Evolutionary conservation across 768 basidiomycete species (phyloP), one percentile per base, ranked within the genome.

Genomic region (Hygrophorus russula): DNA sequence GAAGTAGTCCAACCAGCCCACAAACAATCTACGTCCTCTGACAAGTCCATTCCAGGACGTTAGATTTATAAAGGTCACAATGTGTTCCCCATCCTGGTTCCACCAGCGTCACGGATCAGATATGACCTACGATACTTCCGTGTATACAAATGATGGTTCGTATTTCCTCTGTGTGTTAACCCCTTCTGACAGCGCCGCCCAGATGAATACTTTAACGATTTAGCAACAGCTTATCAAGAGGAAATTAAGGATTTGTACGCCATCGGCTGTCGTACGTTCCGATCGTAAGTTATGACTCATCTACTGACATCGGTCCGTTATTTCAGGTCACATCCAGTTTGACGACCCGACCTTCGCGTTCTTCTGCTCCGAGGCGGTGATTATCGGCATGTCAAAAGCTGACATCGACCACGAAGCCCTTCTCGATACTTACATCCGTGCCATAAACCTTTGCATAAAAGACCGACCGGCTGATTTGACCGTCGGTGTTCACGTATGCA

Each of bases 71-170:
- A 87, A 89, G 57, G 53, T 86, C 46, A 85, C 79, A 11, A 64
- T 83, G 59, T 79, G 76, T 46, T 74, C 81, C 0, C 83, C 82
- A 2, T 76, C 77, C 29, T 82, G 80, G 78, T 79, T 75, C 57
- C 79, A 81, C 55, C 72, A 81, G 20, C 72, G 76, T 18, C 78
- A 80, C 54, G 81, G 81, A 39, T 68, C 66, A 7, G 74, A 76
- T 47, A 36, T 59, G 36, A 75, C 76, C 5, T 80, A 77, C 52
- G 73, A 74, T 46, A 63, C 69, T 34, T 64, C 68, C 6, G 71
- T 81, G 5, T 84, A 84, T 59, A 63, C 66, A 36, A 72, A 65
- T 53, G 80, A 82, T 53, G 73, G 77, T 74, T 36, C 44, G 63
- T 36, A 6, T 14, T 18, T 33, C 8, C n/a, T 11, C 35, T 39